Evolutionary conservation across 2,329 filamentous ascomycete species (phyloP).

Genomic region (Macrophomina phaseolina): DNA sequence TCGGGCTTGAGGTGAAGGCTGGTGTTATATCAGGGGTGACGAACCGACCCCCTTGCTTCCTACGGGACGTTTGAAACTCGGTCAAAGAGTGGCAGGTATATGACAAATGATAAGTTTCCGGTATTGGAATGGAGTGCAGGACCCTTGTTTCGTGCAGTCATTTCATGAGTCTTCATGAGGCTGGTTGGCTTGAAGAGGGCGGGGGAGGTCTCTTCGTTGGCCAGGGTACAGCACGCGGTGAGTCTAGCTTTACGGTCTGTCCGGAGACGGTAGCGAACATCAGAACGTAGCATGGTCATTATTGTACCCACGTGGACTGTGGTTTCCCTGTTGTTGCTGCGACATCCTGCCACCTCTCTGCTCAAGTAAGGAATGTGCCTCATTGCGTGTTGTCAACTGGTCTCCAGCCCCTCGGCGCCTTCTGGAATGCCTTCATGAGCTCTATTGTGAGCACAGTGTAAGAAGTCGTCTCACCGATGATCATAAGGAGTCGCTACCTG

Average conservation of each 20-base stretch:
- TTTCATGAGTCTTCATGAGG: not conserved
- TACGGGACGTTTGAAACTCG: not conserved
- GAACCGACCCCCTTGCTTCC: constrained; percentile 19
- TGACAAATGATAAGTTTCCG: not conserved
- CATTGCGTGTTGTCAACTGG: not conserved
- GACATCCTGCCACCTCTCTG: not conserved
- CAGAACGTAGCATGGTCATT: not conserved
- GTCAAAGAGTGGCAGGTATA: not conserved
- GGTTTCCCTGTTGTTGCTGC: not conserved
- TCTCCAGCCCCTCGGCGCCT: not conserved
- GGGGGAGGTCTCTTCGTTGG: not conserved
- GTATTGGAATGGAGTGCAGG: not conserved
- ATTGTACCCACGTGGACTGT: constrained; percentile 11
- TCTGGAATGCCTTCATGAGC: not conserved
- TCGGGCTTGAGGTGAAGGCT: not conserved
- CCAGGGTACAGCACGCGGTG: not conserved
- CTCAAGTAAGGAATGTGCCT: constrained; percentile 13
- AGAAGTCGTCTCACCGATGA: not conserved
- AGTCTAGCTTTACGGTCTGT: not conserved
- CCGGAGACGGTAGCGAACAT: not conserved
- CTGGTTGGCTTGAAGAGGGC: not conserved
- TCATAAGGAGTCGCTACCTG: not conserved
- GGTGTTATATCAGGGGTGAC: constrained; percentile 14
- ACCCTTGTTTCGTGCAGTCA: not conserved
- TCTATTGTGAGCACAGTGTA: not conserved